Conservation (phyloP, 2,329 filamentous ascomycete genomes). For the Cercospora sojina region DNA sequence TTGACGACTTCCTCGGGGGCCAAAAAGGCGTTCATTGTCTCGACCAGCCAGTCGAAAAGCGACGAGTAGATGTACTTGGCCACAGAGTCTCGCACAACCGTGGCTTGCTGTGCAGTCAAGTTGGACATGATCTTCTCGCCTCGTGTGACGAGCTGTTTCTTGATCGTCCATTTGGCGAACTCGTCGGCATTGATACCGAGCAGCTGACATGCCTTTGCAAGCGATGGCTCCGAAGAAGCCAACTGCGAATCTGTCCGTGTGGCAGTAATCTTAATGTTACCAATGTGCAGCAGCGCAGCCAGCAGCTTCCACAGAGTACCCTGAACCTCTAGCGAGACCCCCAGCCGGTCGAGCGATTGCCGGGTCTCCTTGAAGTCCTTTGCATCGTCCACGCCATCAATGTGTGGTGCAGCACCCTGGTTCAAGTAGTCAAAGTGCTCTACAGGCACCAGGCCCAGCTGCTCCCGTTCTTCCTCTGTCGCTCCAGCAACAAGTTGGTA, state of each 20-base stretch:
- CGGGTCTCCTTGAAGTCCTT: constrained; percentile 88
- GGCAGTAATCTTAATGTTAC: constrained; percentile 93
- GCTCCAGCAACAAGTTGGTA: constrained; percentile 94
- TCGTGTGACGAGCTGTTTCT: constrained; percentile 95
- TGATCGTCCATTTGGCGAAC: constrained; percentile 97
- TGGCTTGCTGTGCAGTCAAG: constrained; percentile 85
- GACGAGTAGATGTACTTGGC: constrained; percentile 99
- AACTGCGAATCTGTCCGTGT: constrained; percentile 85
- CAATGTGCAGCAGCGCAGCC: constrained; percentile 86
- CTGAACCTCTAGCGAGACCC: constrained; percentile 73
- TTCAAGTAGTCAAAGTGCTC: constrained; percentile 96
- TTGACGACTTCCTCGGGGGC: constrained; percentile 84
- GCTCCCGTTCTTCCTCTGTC: constrained; percentile 76
- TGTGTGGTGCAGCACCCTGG: constrained; percentile 85
- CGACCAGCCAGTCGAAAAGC: constrained; percentile 98
- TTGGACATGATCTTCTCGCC: constrained; percentile 98
- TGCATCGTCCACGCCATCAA: constrained; percentile 93
- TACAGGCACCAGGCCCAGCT: constrained; percentile 74
- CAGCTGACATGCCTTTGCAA: constrained; percentile 77
- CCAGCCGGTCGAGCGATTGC: constrained; percentile 82
- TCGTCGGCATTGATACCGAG: constrained; percentile 82
- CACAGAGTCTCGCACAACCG: constrained; percentile 93
- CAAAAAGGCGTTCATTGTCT: constrained; percentile 87
- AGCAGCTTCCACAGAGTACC: constrained; percentile 84
- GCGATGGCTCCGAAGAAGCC: constrained; percentile 73